These are phyloP conservation scores for Acanthamoeba divionensis DNA, from an alignment of 208 protist genomes.

Conservation along the genomic window DNA sequence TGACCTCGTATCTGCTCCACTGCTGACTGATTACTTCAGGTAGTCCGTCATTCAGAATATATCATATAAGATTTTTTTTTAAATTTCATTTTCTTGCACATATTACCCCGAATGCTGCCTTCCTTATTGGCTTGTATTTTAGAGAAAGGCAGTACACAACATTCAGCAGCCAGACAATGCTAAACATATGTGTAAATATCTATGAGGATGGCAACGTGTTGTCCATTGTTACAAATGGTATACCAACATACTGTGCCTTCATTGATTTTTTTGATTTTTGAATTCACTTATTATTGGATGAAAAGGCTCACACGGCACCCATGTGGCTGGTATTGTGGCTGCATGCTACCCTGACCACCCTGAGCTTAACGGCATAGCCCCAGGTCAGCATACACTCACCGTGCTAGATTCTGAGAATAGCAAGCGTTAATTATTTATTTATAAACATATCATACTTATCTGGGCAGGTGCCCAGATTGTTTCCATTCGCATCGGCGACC, in stretches of 20 bases:
- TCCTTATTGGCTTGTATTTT: neutral
- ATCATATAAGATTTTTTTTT: no score
- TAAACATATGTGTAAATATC: slow-evolving; percentile 70
- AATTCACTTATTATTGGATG: neutral
- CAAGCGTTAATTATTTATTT: neutral
- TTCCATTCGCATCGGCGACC: slow-evolving; percentile 78
- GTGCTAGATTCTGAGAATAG: neutral
- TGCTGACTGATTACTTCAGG: slow-evolving; percentile 29
- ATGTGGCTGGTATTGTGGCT: slow-evolving; percentile 78
- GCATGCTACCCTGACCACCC: slow-evolving; percentile 71
- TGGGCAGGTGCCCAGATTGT: slow-evolving; percentile 69
- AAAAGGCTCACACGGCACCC: slow-evolving; percentile 76
- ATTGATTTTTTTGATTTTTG: neutral
- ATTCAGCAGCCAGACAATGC: slow-evolving; percentile 20
- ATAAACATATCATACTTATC: neutral
- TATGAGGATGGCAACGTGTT: slow-evolving; percentile 75
- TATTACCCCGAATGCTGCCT: neutral
- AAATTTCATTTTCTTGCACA: no score
- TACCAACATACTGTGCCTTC: neutral
- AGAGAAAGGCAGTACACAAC: slow-evolving; percentile 28
- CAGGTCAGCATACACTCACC: slow-evolving; percentile 6
- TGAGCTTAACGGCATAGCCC: slow-evolving; percentile 75
- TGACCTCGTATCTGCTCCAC: slow-evolving; percentile 44
- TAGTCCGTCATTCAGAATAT: no score
- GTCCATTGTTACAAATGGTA: slow-evolving; percentile 66